These are phyloP conservation scores for Cavenderia fasciculata DNA, from an alignment of 78 protist species.

Conservation along the genomic window DNA sequence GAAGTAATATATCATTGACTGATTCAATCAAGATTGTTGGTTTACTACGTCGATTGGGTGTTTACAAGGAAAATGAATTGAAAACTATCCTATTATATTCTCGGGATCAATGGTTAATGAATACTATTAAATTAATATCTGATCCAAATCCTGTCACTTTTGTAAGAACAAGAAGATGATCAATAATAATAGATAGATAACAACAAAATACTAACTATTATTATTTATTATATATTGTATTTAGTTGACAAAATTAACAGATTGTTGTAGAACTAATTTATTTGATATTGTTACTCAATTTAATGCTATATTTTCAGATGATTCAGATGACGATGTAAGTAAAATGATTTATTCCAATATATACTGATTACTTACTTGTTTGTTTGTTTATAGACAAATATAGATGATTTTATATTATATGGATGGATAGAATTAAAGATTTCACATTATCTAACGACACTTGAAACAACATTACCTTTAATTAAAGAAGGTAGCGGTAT, in stretches of 20 bases:
- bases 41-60: slow-evolving; percentile 31
- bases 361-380: neutral
- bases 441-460: neutral
- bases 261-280: slow-evolving; percentile 60
- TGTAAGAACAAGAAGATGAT: too few relatives aligned
- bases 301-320: slow-evolving; percentile 70
- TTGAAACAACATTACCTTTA: slow-evolving; percentile 24
- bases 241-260: slow-evolving; percentile 70
- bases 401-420: slow-evolving; percentile 56
- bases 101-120: slow-evolving; percentile 55
- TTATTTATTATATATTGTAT: neutral
- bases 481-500: slow-evolving; percentile 49
- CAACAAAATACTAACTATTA: neutral
- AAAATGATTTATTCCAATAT: too few relatives aligned
- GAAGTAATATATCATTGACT: slow-evolving; percentile 27
- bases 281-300: slow-evolving; percentile 69
- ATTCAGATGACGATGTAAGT: slow-evolving; percentile 35
- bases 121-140: slow-evolving; percentile 23
- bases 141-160: slow-evolving; percentile 37
- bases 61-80: slow-evolving; percentile 60
- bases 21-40: slow-evolving; percentile 62
- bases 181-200: neutral
- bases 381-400: neutral
- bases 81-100: slow-evolving; percentile 42
- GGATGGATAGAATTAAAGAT: slow-evolving; percentile 57